Conservation (phyloP, 768 basidiomycete genomes). For the Artomyces pyxidatus region DNA sequence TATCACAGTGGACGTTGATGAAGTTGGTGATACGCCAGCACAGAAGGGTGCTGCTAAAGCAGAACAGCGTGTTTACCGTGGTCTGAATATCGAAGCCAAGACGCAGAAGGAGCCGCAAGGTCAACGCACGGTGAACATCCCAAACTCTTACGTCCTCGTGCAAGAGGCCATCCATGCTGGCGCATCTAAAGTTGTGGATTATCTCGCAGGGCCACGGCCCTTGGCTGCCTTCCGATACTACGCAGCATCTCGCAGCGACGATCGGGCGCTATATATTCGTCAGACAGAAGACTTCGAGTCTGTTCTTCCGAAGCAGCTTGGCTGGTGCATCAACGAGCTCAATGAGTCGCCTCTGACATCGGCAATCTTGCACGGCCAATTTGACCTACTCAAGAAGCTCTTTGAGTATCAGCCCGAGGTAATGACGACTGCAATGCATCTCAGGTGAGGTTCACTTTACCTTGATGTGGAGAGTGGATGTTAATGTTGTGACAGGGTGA, state of each 20-base stretch:
- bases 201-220: conserved; percentile 39
- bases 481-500: conserved; percentile 26
- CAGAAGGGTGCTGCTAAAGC: conserved; percentile 26
- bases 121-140: no score
- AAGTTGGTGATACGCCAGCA: conserved; percentile 26
- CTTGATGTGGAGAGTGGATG: neutral
- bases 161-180: no score
- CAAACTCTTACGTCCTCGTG: no score
- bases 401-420: conserved; percentile 32
- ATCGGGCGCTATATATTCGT: conserved; percentile 35
- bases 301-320: conserved; percentile 37
- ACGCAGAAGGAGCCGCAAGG: conserved; percentile 53
- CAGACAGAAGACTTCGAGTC: conserved; percentile 31
- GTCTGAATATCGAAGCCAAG: conserved; percentile 52
- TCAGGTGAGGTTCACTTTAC: conserved; percentile 21
- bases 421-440: conserved; percentile 31
- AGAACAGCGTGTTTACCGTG: conserved; percentile 43
- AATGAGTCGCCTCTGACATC: conserved; percentile 46
- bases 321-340: conserved; percentile 36
- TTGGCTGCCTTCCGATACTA: conserved; percentile 44
- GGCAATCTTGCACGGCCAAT: conserved; percentile 29
- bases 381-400: conserved; percentile 36
- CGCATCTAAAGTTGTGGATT: conserved; percentile 30
- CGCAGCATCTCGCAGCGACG: conserved; percentile 32
- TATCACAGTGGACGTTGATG: conserved; percentile 23